A percentile compares a stretch with the other conserved stretches of the same genome.
These are phyloP conservation scores for Camellia oleifera DNA, from an alignment of 179 eudicot species.

Conservation along the genomic window DNA sequence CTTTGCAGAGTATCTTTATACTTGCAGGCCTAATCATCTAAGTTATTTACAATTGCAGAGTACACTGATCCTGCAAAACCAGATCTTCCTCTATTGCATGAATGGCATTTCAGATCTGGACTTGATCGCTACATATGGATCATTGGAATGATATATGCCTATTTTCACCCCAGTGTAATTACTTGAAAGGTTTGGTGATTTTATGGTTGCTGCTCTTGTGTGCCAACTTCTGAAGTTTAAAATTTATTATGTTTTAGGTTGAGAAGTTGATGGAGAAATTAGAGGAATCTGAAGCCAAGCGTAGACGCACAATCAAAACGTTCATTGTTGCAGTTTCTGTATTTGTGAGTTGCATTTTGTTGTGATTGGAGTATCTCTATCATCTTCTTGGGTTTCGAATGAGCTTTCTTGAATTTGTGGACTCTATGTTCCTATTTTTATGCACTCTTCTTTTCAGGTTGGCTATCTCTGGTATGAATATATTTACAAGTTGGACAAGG, in stretches of 20 bases:
- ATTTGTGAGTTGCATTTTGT: conserved; percentile 46
- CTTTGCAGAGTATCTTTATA: background rate
- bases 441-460: conserved; percentile 49
- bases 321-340: conserved; percentile 57
- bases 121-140: conserved; percentile 99
- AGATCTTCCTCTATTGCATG: conserved; percentile 81
- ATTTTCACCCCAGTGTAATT: conserved; percentile 86
- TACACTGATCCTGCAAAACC: conserved; percentile 95
- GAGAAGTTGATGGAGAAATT: conserved; percentile 91
- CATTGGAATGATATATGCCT: conserved; percentile 93
- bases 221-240: conserved; percentile 14
- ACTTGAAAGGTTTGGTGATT: conserved; percentile 12
- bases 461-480: conserved; percentile 96
- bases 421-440: background rate
- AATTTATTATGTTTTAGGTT: conserved; percentile 42
- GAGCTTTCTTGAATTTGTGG: background rate
- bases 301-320: conserved; percentile 66
- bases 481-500: conserved; percentile 92
- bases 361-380: background rate
- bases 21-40: background rate
- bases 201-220: conserved; percentile 11
- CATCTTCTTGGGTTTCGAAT: background rate
- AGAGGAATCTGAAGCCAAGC: conserved; percentile 84
- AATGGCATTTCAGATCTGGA: conserved; percentile 99
- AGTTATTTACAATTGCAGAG: conserved; percentile 44